Evolutionary conservation across 202 grass and related monocot genomes (phyloP), one percentile per base, ranked within the genome.

Genomic region (Hordeum pubiflorum): DNA sequence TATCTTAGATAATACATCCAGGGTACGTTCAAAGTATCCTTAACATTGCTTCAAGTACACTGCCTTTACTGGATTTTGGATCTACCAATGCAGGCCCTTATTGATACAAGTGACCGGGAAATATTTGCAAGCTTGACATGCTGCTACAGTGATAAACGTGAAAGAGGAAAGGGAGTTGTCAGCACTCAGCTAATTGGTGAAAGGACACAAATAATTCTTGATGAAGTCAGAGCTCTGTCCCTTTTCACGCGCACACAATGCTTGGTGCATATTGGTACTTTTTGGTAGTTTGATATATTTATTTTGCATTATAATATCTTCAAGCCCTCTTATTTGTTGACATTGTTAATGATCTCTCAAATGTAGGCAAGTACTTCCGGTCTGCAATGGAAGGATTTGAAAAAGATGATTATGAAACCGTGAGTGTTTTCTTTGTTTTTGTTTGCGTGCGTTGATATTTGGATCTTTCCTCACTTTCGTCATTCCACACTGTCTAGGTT

Each of bases 121-220:
- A 94, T 97, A 43, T 94, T 89, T 90, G 87, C 91, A 52, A 97
- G 88, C 81, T 85, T 97, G 88, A 91, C 92, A 84, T 89, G 95
- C 81, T 97, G 83, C 82, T 97, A 94, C 79, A 89, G 74, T 86
- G 84, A 89, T 82, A 81, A 89, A 60, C 83, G 89, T 85, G 77
- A 81, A 89, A 89, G 71, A 86, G 84, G 86, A 88, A 97, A 93
- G 59, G 94, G 92, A 37, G 84, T 90, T 82, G 92, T 97, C 37
- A 89, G 92, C 67, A 97, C 89, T 66, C 77, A 94, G 89, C 82
- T 97, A 55, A 97, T 97, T 74, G 82, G 90, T 86, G 95, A 97
- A 86, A 94, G 92, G 77, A 82, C 95, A 84, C 90, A 93, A 46
- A 97, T 97, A 88, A 91, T 97, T 94, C 90, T 94, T 41, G 90